Percentiles rank a stretch among this genome's conserved stretches.
Conservation (phyloP, 2,329 filamentous ascomycete species). For the Bipolaris victoriae region DNA sequence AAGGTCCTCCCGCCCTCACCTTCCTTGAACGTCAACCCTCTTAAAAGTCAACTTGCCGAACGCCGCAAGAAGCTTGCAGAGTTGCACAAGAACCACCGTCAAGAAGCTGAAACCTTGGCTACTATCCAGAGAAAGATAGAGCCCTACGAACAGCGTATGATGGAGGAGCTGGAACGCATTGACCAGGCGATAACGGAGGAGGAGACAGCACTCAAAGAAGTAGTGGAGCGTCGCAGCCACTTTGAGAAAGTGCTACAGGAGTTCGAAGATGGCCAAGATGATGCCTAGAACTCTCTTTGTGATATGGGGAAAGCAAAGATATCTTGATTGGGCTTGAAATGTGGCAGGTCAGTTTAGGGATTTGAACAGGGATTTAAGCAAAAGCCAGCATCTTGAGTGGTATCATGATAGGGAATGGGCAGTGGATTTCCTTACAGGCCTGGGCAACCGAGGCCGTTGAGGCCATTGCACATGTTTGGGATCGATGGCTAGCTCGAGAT, state of each 20-base stretch:
- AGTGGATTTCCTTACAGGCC: too few relatives aligned
- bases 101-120: conserved; percentile 25
- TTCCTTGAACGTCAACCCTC: conserved; percentile 5
- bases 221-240: conserved; percentile 19
- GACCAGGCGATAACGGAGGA: conserved; percentile 26
- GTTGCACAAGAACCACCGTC: conserved; percentile 21
- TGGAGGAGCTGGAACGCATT: conserved; percentile 31
- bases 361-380: too few relatives aligned
- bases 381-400: too few relatives aligned
- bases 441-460: too few relatives aligned
- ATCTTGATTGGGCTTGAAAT: too few relatives aligned
- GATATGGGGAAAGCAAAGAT: background rate
- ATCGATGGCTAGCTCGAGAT: too few relatives aligned
- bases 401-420: too few relatives aligned
- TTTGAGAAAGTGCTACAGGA: conserved; percentile 22
- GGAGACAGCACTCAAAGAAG: conserved; percentile 20
- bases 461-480: too few relatives aligned
- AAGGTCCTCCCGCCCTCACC: background rate
- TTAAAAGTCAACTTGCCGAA: conserved; percentile 22
- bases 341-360: too few relatives aligned
- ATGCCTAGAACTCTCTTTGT: background rate
- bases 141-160: conserved; percentile 25
- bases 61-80: conserved; percentile 26
- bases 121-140: conserved; percentile 23
- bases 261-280: conserved; percentile 19